Base-by-base conservation (phyloP, 148 eudicot genomes). In the Nepenthes gracilis region DNA sequence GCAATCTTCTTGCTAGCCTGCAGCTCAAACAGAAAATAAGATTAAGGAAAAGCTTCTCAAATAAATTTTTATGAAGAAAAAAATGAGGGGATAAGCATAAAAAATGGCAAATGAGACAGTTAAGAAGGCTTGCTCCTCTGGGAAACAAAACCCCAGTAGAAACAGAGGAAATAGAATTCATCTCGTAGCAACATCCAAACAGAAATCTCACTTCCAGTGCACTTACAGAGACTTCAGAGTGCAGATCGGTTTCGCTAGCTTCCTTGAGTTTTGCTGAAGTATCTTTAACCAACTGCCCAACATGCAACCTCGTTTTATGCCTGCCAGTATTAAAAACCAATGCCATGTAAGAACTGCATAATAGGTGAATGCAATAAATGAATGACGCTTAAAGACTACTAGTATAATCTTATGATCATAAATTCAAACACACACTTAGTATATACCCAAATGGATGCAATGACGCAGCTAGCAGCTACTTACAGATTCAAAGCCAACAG, bases 1-100 rank as follows among this genome's bases (percentile, higher is more conserved):
- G 80, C 66, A 36, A 78, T 70, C 64, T 78, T 81, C 76, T 81
- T 81, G 68, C 63, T 78, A 49, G 76, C 82, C 85, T 81, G 74
- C 59, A 61, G 64, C 53, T 60, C 47, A 67, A 35, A 6, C 55
- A 5, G 1, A 32, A 64, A 56, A 60, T 57, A 57, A 33, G 55
- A 53, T 37, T 7, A 52, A 50, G 34, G n/a, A 60, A 10, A n/a
- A 23, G 32, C 13, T 57, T 55, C 54, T 12, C 0, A 70, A 51
- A 33, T 47, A 8, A 65, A 53, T 5, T 6, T 57, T 37, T 14
- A 12, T 33, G 53, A 9, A 64, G 51, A 13, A 54, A 11, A 55
- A 9, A n/a, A 43, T 5, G 35, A 57, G 53, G 10, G 35, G 23
- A 38, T 2, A 2, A 4, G 57, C 7, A 38, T 57, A 60, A 23